Evolutionary conservation across 768 basidiomycete species (phyloP).

Genomic region (Candolleomyces efflorescens): DNA sequence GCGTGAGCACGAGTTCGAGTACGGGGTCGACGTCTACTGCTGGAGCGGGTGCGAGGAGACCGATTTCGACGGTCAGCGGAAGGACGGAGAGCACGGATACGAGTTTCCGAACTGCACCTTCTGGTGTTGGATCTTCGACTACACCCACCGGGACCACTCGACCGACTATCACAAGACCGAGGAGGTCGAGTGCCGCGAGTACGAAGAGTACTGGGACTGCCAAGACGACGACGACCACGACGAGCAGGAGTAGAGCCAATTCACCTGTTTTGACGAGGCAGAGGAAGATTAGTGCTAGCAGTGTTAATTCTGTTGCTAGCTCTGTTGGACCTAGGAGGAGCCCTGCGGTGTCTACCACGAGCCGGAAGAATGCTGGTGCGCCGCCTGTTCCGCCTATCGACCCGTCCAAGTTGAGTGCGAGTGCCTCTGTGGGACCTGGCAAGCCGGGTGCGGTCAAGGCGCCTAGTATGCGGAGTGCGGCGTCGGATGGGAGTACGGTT

Average conservation of each 20-base stretch:
- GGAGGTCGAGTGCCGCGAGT: slow-evolving; percentile 17
- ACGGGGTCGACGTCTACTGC: too few species aligned
- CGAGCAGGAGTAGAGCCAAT: too few species aligned
- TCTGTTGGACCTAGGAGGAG: slow-evolving; percentile 11
- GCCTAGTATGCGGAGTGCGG: slow-evolving; percentile 8
- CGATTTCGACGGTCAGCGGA: not conserved
- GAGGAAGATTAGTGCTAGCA: slow-evolving; percentile 22
- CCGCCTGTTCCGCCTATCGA: slow-evolving; percentile 12
- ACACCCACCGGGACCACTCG: not conserved
- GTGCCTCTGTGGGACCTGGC: too few species aligned
- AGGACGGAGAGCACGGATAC: slow-evolving; percentile 13
- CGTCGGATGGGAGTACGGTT: slow-evolving; percentile 14
- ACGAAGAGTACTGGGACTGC: not conserved
- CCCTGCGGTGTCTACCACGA: slow-evolving; percentile 2
- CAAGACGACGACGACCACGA: slow-evolving; percentile 10
- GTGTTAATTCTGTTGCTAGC: slow-evolving; percentile 22
- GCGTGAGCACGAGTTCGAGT: too few species aligned
- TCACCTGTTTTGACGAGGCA: slow-evolving; percentile 16
- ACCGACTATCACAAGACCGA: not conserved
- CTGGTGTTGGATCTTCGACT: not conserved
- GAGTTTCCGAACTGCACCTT: slow-evolving; percentile 3
- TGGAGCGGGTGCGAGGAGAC: not conserved
- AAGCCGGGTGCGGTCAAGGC: slow-evolving; percentile 1
- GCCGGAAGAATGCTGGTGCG: slow-evolving; percentile 2
- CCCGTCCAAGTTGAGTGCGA: slow-evolving; percentile 3